Base-by-base conservation (phyloP, 2,329 filamentous ascomycete genomes). In the Trichophyton rubrum region DNA sequence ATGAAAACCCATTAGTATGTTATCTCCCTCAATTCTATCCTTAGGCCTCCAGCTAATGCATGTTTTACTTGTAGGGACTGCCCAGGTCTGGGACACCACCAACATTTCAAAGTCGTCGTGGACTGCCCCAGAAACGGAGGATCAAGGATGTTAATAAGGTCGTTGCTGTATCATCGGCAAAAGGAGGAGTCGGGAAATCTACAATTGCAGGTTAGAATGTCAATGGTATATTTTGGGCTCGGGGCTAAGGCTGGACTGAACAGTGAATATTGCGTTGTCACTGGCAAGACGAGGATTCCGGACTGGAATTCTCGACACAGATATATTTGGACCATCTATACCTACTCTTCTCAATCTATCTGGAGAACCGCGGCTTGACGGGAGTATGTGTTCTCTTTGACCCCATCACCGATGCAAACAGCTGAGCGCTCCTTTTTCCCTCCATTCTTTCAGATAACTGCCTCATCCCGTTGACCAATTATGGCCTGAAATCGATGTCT, bases 131-230 rank as follows among this genome's bases (percentile, higher is more conserved):
- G 67, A 86, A 87, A 68, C 83, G 89, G 65, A 85, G 83, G 67
- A 95, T 99, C 66, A 82, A 82, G 27, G 85, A 91, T 71, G 92
- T 99, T 24, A 82, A 85, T 65, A 96, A 95, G 71, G 85, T 96
- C n/a, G 84, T 99, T 62, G 90, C 91, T n/a, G 89, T 99, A 13
- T 96, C 90, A 3, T 97, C 91, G 1, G 93, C 93, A 13, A 99
- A 99, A 71, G 93, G 93, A 1, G 93, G 93, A n/a, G 93, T 99
- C 0, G 93, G 93, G 1, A 99, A 99, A 72, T 96, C 90, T 67
- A 99, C 93, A 6, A 85, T 97, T 51, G 86, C 92, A 62, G 87
- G 89, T 89, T 33, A 55, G 49, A 53, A 68, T 59, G 74, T 72
- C 60, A 9, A n/a, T 35, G 11, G 27, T 15, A 45, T 13, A 24